A percentile compares a stretch with the other conserved stretches of the same genome.
phyloP scores from a whole-genome alignment of 1,284 basidiomycete species.

The Fereydounia khargensis region DNA sequence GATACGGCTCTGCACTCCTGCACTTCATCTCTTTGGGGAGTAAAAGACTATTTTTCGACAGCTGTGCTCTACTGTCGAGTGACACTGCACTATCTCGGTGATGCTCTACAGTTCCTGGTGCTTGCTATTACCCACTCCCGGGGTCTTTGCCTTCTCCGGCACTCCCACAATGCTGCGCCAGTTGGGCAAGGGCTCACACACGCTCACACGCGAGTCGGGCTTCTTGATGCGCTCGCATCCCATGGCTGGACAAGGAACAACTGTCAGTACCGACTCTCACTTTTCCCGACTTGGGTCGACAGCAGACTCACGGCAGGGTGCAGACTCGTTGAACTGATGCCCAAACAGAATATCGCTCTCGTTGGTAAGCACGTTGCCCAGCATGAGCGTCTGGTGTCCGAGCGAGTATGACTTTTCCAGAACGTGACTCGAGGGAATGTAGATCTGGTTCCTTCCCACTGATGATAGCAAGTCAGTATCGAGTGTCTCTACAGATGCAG shows the following conservation, averaged over 20 bases:
- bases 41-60: too few species aligned
- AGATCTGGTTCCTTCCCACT: conserved; percentile 41
- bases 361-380: conserved; percentile 31
- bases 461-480: background rate
- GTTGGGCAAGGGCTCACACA: conserved; percentile 12
- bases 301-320: conserved; percentile 23
- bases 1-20: too few species aligned
- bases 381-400: conserved; percentile 28
- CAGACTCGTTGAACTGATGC: conserved; percentile 43
- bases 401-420: conserved; percentile 39
- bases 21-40: too few species aligned
- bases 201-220: conserved; percentile 8
- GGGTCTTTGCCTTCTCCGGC: too few species aligned
- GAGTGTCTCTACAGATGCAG: too few species aligned
- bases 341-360: conserved; percentile 37
- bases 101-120: too few species aligned
- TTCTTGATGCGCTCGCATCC: conserved; percentile 10
- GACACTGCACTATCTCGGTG: too few species aligned
- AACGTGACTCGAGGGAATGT: conserved; percentile 39
- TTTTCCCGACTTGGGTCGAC: background rate
- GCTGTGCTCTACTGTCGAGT: too few species aligned
- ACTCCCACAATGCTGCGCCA: too few species aligned
- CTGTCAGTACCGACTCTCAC: background rate
- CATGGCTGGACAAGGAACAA: conserved; percentile 2
- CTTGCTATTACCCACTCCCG: too few species aligned